Evolutionary conservation across 805 yeast genomes (phyloP).

Genomic region (Candida parachauliodes): DNA sequence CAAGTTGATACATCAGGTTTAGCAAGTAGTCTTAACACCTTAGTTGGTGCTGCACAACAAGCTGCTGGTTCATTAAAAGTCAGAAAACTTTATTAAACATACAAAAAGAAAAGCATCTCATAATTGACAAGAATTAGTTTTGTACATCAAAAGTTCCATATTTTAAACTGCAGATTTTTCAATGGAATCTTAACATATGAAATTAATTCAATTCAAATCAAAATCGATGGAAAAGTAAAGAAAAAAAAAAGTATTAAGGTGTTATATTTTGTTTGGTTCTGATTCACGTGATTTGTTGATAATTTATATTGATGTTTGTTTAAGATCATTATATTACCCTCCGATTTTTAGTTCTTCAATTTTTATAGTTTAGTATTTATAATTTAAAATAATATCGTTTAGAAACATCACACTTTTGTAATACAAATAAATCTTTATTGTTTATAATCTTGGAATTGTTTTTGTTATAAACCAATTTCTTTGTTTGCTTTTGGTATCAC

Average conservation of each 20-base stretch:
- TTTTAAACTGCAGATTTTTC: not conserved
- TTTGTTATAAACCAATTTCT: too few species aligned
- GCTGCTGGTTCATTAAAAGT: constrained; percentile 8
- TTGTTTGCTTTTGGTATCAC: too few species aligned
- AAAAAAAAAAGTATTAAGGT: not conserved
- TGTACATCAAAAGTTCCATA: not conserved
- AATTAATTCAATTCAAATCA: too few species aligned
- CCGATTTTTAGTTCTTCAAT: not conserved
- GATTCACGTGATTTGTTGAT: not conserved
- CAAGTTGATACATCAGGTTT: constrained; percentile 8
- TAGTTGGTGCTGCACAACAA: constrained; percentile 10
- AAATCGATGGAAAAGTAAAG: too few species aligned
- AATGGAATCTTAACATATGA: not conserved
- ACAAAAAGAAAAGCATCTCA: too few species aligned
- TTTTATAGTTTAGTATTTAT: not conserved
- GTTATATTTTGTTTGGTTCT: not conserved
- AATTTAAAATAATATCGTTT: not conserved
- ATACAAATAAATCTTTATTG: too few species aligned
- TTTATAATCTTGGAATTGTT: too few species aligned
- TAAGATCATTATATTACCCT: not conserved
- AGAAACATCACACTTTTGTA: too few species aligned
- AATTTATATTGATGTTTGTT: not conserved
- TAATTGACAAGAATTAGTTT: not conserved
- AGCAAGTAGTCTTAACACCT: constrained; percentile 10
- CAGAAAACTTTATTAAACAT: constrained; percentile 8